Percentiles rank a stretch among this genome's conserved stretches.
These are phyloP conservation scores for Fusarium falciforme DNA, from an alignment of 2,329 filamentous ascomycete species.

Conservation along the genomic window DNA sequence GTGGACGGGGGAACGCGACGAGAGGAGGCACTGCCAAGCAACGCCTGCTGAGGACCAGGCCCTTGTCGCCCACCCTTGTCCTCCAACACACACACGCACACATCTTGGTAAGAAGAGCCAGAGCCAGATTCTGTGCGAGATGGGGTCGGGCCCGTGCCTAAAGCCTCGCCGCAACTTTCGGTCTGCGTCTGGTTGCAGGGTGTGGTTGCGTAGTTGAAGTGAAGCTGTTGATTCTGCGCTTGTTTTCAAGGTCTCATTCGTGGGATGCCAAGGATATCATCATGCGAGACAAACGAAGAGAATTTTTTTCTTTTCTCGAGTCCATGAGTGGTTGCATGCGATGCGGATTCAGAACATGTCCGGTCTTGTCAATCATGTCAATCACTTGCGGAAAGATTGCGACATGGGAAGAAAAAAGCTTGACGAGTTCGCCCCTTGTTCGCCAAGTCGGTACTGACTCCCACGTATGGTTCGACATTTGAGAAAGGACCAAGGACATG, in stretches of 20 bases:
- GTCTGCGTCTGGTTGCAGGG: constrained; percentile 14
- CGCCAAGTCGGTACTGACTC: constrained; percentile 33
- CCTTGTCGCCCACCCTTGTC: constrained; percentile 8
- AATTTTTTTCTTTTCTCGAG: not conserved
- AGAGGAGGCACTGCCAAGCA: constrained; percentile 21
- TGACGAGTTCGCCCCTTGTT: not conserved
- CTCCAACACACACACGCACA: not conserved
- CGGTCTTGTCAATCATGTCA: not conserved
- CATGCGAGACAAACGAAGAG: not conserved
- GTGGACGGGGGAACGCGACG: constrained; percentile 9
- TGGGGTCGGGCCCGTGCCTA: not conserved
- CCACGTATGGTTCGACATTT: not conserved
- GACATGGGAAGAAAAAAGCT: constrained; percentile 14
- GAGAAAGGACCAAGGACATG: not conserved
- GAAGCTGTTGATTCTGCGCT: not conserved
- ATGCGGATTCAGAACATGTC: not conserved
- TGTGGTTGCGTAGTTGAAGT: not conserved
- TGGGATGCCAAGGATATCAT: not conserved
- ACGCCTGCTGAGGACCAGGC: constrained; percentile 15
- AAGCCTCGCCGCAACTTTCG: constrained; percentile 29
- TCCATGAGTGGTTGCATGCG: not conserved
- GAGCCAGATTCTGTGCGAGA: not conserved
- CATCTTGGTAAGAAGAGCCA: constrained; percentile 17
- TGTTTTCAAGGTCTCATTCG: constrained; percentile 28
- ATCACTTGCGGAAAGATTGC: not conserved